Base-by-base conservation (phyloP, 176 grass and related monocot genomes). In the Aegilops tauschii region DNA sequence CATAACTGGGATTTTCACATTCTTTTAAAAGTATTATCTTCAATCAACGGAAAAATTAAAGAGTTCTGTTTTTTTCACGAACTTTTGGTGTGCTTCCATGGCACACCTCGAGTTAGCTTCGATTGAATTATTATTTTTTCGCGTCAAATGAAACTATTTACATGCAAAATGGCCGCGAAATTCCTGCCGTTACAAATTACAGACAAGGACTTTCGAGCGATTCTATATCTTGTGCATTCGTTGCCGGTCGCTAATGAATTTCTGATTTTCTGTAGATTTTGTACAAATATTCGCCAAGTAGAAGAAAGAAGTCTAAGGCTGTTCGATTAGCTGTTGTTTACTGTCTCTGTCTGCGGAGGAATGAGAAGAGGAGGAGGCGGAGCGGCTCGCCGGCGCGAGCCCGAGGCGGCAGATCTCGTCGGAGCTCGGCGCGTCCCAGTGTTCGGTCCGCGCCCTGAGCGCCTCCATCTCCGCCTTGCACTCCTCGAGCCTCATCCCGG, bases 361-460 rank as follows among this genome's bases (percentile, higher is more conserved):
- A 59, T 39, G 1, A 12, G 54, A 59, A 8, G 54, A 59, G 54
- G 54, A 56, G 3, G 52, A 59, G 18, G 54, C 54, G 18, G 76
- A 37, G 54, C 31, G 52, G 54, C 31, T 78, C 76, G 54, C 20
- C 76, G 54, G 34, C 20, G 54, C 40, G 1, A 67, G 79, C 1
- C 83, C 85, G 18, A 92, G 18, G 2, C 64, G 12, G 62, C 96
- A 98, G 0, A 98, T 92, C 78, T 93, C 90, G 0, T 29, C 69
- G 9, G 86, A 36, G 25, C 16, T 40, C 0, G 93, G 89, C 18
- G 88, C 88, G 28, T 95, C 88, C 96, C 96, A 95, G 12, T 12
- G 69, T 1, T 54, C 39, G 0, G 28, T 29, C 0, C 59, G 58
- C 4, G 34, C 34, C 47, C 39, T 89, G 54, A 96, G 75, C 35